Conservation (phyloP, 305 asterid species). For the Caryopteris hybrid region DNA sequence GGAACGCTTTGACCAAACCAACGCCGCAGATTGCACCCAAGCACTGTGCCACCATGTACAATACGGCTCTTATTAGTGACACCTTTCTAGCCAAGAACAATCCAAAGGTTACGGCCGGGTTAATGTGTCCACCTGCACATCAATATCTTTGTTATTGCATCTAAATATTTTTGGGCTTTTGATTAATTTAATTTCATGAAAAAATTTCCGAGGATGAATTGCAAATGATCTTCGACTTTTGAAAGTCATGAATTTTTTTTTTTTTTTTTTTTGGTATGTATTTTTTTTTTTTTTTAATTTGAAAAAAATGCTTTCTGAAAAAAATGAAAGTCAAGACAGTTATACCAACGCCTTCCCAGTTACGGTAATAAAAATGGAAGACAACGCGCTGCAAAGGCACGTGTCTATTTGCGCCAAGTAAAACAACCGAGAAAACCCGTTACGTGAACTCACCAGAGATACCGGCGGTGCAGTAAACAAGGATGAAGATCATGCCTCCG, state of each 20-base stretch:
- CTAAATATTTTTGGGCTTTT: too few species aligned
- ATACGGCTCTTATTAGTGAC: conserved; percentile 29
- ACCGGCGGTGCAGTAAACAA: conserved; percentile 44
- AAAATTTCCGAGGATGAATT: too few species aligned
- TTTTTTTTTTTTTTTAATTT: too few species aligned
- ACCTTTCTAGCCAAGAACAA: conserved; percentile 31
- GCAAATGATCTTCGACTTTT: too few species aligned
- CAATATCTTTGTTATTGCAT: not conserved
- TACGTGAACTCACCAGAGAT: conserved; percentile 23
- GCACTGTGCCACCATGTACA: conserved; percentile 38
- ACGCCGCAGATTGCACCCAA: conserved; percentile 39
- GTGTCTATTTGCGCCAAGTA: not conserved
- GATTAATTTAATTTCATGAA: too few species aligned
- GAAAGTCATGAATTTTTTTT: too few species aligned
- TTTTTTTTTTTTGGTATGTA: too few species aligned
- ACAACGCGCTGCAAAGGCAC: not conserved
- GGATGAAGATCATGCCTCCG: conserved; percentile 48
- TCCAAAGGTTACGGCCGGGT: conserved; percentile 37
- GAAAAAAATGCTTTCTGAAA: too few species aligned
- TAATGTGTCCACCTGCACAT: conserved; percentile 34
- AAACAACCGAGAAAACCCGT: not conserved
- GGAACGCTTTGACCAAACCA: conserved; percentile 35
- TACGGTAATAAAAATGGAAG: too few species aligned
- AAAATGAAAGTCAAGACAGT: too few species aligned
- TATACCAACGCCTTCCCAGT: too few species aligned